These are phyloP conservation scores for Ogataea ramenticola DNA, from an alignment of 805 yeast genomes.

Conservation along the genomic window DNA sequence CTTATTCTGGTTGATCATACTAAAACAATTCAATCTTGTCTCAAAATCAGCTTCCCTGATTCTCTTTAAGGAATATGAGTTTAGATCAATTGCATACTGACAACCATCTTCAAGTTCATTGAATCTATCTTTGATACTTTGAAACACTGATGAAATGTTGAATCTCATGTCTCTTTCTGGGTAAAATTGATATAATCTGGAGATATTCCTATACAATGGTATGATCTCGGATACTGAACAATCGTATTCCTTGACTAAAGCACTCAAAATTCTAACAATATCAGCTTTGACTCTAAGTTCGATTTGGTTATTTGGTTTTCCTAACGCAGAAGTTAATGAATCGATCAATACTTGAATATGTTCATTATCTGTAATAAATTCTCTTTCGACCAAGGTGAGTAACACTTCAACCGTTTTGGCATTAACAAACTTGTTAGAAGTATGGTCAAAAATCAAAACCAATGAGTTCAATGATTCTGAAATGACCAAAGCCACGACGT, in stretches of 20 bases:
- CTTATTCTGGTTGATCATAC: constrained; percentile 48
- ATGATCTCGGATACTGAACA: constrained; percentile 44
- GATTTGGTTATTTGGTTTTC: constrained; percentile 47
- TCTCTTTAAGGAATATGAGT: constrained; percentile 56
- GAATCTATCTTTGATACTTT: constrained; percentile 48
- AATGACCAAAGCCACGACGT: constrained; percentile 51
- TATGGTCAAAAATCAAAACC: constrained; percentile 39
- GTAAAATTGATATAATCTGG: constrained; percentile 47
- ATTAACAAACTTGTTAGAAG: constrained; percentile 37
- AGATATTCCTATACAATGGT: constrained; percentile 21
- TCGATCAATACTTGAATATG: constrained; percentile 46
- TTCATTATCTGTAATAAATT: constrained; percentile 46
- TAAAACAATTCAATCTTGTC: constrained; percentile 61
- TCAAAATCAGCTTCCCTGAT: constrained; percentile 77
- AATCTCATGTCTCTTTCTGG: constrained; percentile 56
- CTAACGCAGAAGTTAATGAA: constrained; percentile 54
- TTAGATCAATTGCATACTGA: constrained; percentile 52
- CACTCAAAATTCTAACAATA: constrained; percentile 48
- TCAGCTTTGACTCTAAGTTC: constrained; percentile 46
- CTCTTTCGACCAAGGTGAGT: constrained; percentile 46
- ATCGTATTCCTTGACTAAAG: constrained; percentile 45
- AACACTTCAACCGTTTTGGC: constrained; percentile 46
- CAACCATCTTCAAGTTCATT: constrained; percentile 23
- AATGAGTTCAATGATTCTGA: constrained; percentile 44
- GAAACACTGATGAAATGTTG: constrained; percentile 53